Percentiles rank a stretch among this genome's conserved stretches.
Conservation (phyloP, 768 basidiomycete genomes). For the Lanmaoa rubissima region DNA sequence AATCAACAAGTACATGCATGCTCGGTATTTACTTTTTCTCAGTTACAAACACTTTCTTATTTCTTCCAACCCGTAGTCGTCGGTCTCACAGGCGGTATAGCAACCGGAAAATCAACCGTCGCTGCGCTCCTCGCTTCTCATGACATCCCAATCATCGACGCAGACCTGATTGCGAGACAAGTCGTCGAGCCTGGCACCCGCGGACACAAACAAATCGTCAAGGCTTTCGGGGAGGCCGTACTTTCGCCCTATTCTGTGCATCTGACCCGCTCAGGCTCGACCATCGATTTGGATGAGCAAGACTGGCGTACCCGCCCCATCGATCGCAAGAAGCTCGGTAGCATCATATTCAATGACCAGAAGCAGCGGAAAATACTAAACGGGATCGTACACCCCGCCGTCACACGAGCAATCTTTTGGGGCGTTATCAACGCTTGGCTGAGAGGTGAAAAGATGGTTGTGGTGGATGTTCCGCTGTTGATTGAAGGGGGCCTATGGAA, state of each 20-base stretch:
- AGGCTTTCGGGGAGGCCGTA: constrained; percentile 68
- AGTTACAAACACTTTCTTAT: background rate
- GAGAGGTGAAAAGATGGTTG: constrained; percentile 69
- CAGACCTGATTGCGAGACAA: constrained; percentile 83
- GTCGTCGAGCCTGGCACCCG: constrained; percentile 80
- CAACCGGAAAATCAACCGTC: constrained; percentile 95
- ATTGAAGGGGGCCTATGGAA: constrained; percentile 86
- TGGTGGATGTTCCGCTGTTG: constrained; percentile 89
- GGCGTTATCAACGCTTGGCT: constrained; percentile 71
- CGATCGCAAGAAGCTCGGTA: constrained; percentile 80
- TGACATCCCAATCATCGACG: constrained; percentile 84
- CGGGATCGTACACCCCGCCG: constrained; percentile 86
- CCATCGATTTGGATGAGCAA: background rate
- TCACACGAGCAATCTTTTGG: constrained; percentile 75
- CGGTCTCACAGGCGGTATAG: constrained; percentile 95
- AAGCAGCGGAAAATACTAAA: constrained; percentile 73
- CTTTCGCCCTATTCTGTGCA: constrained; percentile 38
- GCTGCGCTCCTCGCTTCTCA: constrained; percentile 67
- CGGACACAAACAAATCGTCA: constrained; percentile 63
- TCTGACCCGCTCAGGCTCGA: background rate
- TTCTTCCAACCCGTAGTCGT: constrained; percentile 53
- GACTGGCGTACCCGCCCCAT: constrained; percentile 57
- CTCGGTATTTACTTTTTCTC: constrained; percentile 13
- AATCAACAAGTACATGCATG: constrained; percentile 3
- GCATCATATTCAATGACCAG: constrained; percentile 80